A percentile compares a stretch with the other conserved stretches of the same genome.
These are phyloP conservation scores for Neoarthrinium moseri DNA, from an alignment of 2,329 filamentous ascomycete species.

Conservation along the genomic window DNA sequence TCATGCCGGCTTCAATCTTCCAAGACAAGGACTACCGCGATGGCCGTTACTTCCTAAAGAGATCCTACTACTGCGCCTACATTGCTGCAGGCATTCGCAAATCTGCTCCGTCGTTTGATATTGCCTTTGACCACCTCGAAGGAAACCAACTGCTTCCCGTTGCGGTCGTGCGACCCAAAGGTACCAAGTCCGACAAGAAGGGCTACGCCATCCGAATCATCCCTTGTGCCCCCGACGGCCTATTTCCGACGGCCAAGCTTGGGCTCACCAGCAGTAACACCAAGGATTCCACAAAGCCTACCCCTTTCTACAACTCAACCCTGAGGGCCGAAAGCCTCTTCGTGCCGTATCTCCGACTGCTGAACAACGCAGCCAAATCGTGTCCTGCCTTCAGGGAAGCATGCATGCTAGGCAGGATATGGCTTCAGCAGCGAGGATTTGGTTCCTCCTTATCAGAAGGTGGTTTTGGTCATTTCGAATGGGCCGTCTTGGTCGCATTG, in stretches of 20 bases:
- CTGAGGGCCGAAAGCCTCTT: slow-evolving; percentile 76
- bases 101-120: slow-evolving; percentile 50
- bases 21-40: slow-evolving; percentile 95
- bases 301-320: slow-evolving; percentile 87
- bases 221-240: slow-evolving; percentile 65
- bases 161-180: slow-evolving; percentile 41
- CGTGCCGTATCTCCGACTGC: slow-evolving; percentile 70
- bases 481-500: slow-evolving; percentile 76
- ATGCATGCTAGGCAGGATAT: slow-evolving; percentile 81
- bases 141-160: slow-evolving; percentile 78
- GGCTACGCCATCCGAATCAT: slow-evolving; percentile 70
- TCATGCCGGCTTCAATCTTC: slow-evolving; percentile 78
- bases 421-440: slow-evolving; percentile 87
- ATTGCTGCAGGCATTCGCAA: slow-evolving; percentile 69
- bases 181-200: slow-evolving; percentile 21
- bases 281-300: slow-evolving; percentile 49
- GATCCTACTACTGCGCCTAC: slow-evolving; percentile 86
- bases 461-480: slow-evolving; percentile 93
- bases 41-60: slow-evolving; percentile 90
- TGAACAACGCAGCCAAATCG: slow-evolving; percentile 67
- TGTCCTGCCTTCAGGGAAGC: slow-evolving; percentile 78
- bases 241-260: slow-evolving; percentile 73
- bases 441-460: slow-evolving; percentile 69
- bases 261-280: slow-evolving; percentile 69
- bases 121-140: slow-evolving; percentile 66